Base-by-base conservation (phyloP, 371 early-diverging fungal species). In the Mucor sp. region DNA sequence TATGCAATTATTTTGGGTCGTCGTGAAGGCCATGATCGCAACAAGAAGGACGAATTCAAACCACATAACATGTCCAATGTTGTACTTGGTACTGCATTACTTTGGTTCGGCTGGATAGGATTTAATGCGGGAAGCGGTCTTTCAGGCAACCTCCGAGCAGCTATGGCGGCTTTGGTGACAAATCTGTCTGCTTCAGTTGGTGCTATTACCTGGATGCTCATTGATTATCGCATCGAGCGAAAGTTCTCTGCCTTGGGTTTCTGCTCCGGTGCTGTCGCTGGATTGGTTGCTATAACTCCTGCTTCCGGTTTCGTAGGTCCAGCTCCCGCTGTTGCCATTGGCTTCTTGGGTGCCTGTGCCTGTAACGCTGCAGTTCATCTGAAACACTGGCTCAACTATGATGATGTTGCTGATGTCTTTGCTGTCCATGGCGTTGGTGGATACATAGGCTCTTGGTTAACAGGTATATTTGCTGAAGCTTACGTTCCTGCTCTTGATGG, bases 81-180 rank as follows among this genome's bases (percentile, higher is more conserved):
- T 25, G 89, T 94, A 43, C 79, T 97, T 27, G 96, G 95, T 39
- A 91, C 95, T 35, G 87, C 90, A 44, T 81, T 96, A 56, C 84
- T 96, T 58, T 95, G 96, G 95, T 95, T 95, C 67, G 96, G 95
- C 28, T 93, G 94, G 92, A 89, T 91, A 56, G 94, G 95, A 15
- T 94, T 95, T 77, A 94, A 94, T 70, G 93, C 89, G 73, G 97
- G 98, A 23, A 92, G 93, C 27, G 98, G 91, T 9, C 78, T 93
- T 11, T 85, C 89, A 12, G 91, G 93, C 39, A 93, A 91, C 66
- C 67, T 90, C 55, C 91, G 94, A 50, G 96, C 96, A 56, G 92
- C 87, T 59, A 89, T 93, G 88, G 97, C 98, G 5, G 86, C 87
- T 32, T 79, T 91, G 17, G 93, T 91, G 28, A 96, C 97, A 28